phyloP scores from a whole-genome alignment of 1,284 basidiomycete species.

The Heliocybe sulcata region DNA sequence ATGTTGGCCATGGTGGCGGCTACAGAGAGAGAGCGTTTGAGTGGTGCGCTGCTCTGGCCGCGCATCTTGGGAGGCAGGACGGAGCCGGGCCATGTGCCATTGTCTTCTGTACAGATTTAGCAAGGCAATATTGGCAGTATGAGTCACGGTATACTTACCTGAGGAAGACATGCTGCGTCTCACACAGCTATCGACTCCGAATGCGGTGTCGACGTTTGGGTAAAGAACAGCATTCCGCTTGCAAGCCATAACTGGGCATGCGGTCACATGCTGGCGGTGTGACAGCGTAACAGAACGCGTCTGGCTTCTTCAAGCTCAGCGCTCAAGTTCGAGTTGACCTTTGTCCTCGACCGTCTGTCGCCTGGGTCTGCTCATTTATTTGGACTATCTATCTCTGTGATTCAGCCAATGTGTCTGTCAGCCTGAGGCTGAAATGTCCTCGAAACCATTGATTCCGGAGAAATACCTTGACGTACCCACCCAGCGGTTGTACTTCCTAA shows the following conservation, averaged over 20 bases:
- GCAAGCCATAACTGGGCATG: neutral
- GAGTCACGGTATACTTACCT: neutral
- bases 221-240: neutral
- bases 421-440: too few relatives aligned
- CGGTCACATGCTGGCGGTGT: neutral
- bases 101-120: neutral
- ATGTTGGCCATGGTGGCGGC: conserved; percentile 21
- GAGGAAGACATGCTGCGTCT: neutral
- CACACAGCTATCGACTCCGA: neutral
- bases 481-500: conserved; percentile 40
- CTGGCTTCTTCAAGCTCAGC: too few relatives aligned
- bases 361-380: too few relatives aligned
- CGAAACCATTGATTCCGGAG: conserved; percentile 23
- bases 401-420: neutral
- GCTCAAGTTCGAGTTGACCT: too few relatives aligned
- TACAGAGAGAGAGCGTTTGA: conserved; percentile 13
- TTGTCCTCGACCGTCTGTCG: neutral
- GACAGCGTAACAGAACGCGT: neutral
- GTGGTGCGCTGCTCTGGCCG: neutral
- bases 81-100: neutral
- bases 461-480: conserved; percentile 30
- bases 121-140: neutral
- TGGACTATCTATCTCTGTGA: neutral
- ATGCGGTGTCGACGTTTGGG: neutral
- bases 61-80: conserved; percentile 1